phyloP scores from a whole-genome alignment of 768 basidiomycete species.

The Gautieria morchelliformis region DNA sequence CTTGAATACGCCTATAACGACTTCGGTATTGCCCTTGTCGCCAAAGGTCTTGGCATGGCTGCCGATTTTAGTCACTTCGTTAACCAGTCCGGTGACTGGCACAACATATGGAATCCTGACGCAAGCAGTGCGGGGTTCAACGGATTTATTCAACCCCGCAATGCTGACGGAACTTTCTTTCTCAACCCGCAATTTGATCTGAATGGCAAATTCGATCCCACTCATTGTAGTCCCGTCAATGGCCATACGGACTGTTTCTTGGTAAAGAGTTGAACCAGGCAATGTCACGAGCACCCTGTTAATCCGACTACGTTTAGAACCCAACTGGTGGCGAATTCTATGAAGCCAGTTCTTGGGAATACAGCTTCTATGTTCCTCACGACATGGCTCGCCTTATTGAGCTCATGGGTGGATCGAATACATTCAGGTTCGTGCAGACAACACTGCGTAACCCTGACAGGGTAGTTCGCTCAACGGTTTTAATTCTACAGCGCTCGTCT shows the following conservation, averaged over 20 bases:
- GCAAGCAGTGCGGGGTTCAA: constrained; percentile 8
- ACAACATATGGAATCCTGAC: constrained; percentile 12
- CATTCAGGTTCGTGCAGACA: constrained; percentile 4
- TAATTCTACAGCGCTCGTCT: constrained; percentile 3
- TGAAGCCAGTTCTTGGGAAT: constrained; percentile 12
- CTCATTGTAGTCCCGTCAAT: constrained; percentile 11
- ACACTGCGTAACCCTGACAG: too few relatives aligned
- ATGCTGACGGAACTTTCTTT: constrained; percentile 8
- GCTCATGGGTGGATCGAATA: constrained; percentile 10
- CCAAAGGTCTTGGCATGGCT: constrained; percentile 8
- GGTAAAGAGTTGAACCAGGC: background rate
- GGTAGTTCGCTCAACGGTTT: background rate
- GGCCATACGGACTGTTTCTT: constrained; percentile 12
- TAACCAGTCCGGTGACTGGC: constrained; percentile 11
- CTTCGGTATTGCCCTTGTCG: constrained; percentile 13
- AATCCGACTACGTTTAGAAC: background rate
- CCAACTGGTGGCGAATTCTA: constrained; percentile 10
- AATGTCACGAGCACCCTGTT: background rate
- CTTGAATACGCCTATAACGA: constrained; percentile 15
- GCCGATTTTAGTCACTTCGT: constrained; percentile 2
- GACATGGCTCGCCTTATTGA: constrained; percentile 11
- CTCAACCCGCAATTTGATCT: constrained; percentile 2
- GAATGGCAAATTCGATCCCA: constrained; percentile 9
- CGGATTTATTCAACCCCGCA: constrained; percentile 14
- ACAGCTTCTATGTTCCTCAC: constrained; percentile 14